Base-by-base conservation (phyloP, 257 asterid species). In the Eustoma russellianum region DNA sequence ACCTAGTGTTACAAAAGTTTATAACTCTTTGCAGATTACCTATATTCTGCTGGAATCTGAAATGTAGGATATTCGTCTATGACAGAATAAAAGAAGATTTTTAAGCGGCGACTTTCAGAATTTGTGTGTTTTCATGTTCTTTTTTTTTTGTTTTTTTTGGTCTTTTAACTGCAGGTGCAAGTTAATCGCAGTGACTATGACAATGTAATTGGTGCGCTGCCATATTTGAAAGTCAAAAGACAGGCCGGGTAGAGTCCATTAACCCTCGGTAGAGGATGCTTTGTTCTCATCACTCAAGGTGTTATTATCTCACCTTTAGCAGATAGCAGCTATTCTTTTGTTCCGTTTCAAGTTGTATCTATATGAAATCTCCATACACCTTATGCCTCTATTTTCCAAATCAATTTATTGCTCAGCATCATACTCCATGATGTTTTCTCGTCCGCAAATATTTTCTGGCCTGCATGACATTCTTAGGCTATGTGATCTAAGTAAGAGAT, bases 191-290 rank as follows among this genome's bases (percentile, higher is more conserved):
- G 96, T 14, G 98, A 91, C 80, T 91, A 87, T 64, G 61, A 82
- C 84, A 91, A 91, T 17, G 96, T 91, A 56, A 76, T 87, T 1
- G 96, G 98, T 33, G 96, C 96, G 30, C 78, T 91, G 79, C 98
- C 98, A 7, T 91, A 91, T 50, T 65, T 91, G 83, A 87, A 91
- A 74, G 96, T 84, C 18, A 87, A 91, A 72, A 77, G 96, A 30
- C 33, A 53, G 15, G 60, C 86, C 7, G 81, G 80, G 66, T 83
- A 74, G 66, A 61, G 76, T 38, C 33, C 24, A 65, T 53, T 11
- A 7, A 33, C n/a, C 13, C 6, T 13, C 50, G 59, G 59, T 47
- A 50, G 54, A 41, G 6, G 15, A 44, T 24, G 52, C 40, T 48
- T 18, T 6, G 0, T 17, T 34, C 8, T 28, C 33, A n/a, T 33